Evolutionary conservation across 345 rosid species (phyloP).

Genomic region (Ailanthus altissimus): DNA sequence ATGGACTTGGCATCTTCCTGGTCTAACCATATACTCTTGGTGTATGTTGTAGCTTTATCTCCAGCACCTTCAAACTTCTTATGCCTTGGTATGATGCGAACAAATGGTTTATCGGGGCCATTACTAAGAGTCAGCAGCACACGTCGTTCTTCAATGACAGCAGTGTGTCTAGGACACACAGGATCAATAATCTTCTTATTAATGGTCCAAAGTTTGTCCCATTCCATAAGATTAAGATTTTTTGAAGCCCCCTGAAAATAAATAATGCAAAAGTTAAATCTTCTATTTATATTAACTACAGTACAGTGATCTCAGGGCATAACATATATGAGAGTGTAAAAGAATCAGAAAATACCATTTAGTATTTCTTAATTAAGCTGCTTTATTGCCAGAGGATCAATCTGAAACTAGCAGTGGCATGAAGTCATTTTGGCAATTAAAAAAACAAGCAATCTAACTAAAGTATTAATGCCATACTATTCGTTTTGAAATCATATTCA

Average conservation of each 20-base stretch:
- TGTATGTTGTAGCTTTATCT: conserved; percentile 80
- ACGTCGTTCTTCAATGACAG: conserved; percentile 79
- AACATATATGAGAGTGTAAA: background rate
- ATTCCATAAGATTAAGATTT: conserved; percentile 92
- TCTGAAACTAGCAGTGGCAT: background rate
- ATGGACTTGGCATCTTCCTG: conserved; percentile 69
- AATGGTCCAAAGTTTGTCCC: conserved; percentile 98
- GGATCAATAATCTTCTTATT: conserved; percentile 93
- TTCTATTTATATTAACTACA: background rate
- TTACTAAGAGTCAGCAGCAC: conserved; percentile 62
- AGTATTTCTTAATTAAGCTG: background rate
- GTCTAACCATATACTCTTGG: conserved; percentile 80
- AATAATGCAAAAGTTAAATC: background rate
- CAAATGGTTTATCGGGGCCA: conserved; percentile 80
- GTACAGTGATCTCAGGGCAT: background rate
- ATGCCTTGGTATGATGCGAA: conserved; percentile 77
- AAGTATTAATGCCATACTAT: background rate
- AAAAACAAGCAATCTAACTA: background rate
- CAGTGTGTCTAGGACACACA: conserved; percentile 93
- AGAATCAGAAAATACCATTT: background rate
- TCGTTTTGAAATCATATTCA: background rate
- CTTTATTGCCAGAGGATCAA: background rate
- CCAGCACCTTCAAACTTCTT: conserved; percentile 94
- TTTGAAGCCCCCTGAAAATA: conserved; percentile 65
- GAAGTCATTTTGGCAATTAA: background rate